phyloP scores from a whole-genome alignment of 2,329 filamentous ascomycete species.

The Graphilbum ipis-grandicollis region DNA sequence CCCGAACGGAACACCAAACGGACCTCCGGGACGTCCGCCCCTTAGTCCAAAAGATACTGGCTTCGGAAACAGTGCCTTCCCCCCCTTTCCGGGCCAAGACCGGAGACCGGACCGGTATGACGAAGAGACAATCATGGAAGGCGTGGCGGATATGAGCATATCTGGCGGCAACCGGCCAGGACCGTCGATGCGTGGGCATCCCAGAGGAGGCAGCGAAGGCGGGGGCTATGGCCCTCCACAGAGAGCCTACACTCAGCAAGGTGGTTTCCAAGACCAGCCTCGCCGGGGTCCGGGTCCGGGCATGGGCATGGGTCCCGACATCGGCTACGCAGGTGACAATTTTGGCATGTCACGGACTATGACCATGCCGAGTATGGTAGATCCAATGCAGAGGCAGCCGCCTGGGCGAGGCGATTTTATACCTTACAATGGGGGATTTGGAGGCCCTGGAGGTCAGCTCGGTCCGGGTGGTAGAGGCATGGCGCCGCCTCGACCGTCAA shows the following conservation, averaged over 20 bases:
- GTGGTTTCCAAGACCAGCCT: slow-evolving; percentile 5
- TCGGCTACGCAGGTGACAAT: slow-evolving; percentile 20
- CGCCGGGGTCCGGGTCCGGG: neutral
- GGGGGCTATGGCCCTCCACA: slow-evolving; percentile 11
- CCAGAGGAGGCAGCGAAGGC: slow-evolving; percentile 10
- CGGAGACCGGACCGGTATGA: slow-evolving; percentile 21
- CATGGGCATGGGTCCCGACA: slow-evolving; percentile 6
- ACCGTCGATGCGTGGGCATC: slow-evolving; percentile 10
- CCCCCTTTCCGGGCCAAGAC: slow-evolving; percentile 22
- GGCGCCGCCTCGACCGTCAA: slow-evolving; percentile 30
- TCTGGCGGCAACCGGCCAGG: slow-evolving; percentile 12
- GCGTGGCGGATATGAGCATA: slow-evolving; percentile 24
- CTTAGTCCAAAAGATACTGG: slow-evolving; percentile 14
- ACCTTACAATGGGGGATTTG: slow-evolving; percentile 30
- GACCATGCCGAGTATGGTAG: slow-evolving; percentile 38
- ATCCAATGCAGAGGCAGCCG: slow-evolving; percentile 20
- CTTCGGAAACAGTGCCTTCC: slow-evolving; percentile 24
- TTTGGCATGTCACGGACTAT: slow-evolving; percentile 40
- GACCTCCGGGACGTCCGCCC: slow-evolving; percentile 11
- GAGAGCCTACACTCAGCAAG: slow-evolving; percentile 11
- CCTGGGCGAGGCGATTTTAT: slow-evolving; percentile 24
- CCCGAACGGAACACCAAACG: slow-evolving; percentile 8
- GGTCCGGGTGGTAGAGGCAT: neutral
- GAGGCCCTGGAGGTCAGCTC: too few species aligned
- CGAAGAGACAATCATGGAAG: slow-evolving; percentile 22